A percentile compares a stretch with the other conserved stretches of the same genome.
Conservation (phyloP, 352 stramenopile genomes). For the Pythium brassicae region DNA sequence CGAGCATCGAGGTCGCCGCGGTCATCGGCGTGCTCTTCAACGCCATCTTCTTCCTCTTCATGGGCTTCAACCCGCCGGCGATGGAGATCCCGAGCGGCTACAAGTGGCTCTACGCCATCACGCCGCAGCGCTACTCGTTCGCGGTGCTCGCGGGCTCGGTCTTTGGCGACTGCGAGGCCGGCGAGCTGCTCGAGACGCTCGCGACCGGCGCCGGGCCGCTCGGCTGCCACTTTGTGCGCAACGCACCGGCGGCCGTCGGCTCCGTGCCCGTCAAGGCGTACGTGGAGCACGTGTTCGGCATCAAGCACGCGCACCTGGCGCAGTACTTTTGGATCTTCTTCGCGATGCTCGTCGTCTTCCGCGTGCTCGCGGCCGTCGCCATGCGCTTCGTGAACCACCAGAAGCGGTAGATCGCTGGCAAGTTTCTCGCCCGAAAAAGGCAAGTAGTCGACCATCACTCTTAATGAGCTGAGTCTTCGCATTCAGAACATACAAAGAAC, state of each 20-base stretch:
- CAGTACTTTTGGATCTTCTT: slow-evolving; percentile 47
- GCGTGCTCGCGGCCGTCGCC: slow-evolving; percentile 39
- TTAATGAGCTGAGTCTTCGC: too few species aligned
- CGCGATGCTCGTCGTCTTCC: slow-evolving; percentile 40
- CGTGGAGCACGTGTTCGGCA: slow-evolving; percentile 50
- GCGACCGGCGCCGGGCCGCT: slow-evolving; percentile 18
- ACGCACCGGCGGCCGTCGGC: slow-evolving; percentile 37
- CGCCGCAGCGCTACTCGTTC: slow-evolving; percentile 27
- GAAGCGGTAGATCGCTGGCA: slow-evolving; percentile 9
- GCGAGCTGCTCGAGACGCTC: slow-evolving; percentile 7
- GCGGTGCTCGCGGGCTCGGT: slow-evolving; percentile 18
- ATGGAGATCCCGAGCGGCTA: slow-evolving; percentile 26
- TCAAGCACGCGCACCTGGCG: slow-evolving; percentile 39
- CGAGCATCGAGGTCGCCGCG: slow-evolving; percentile 28
- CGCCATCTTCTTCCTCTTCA: slow-evolving; percentile 48
- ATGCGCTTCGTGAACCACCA: slow-evolving; percentile 18
- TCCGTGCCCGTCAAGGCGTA: slow-evolving; percentile 49
- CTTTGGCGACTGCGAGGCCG: slow-evolving; percentile 26
- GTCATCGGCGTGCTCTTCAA: slow-evolving; percentile 36
- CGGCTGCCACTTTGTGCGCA: slow-evolving; percentile 47
- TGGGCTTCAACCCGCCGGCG: slow-evolving; percentile 36
- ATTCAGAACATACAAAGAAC: too few species aligned
- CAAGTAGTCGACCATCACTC: too few species aligned
- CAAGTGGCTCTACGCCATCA: slow-evolving; percentile 42
- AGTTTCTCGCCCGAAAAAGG: too few species aligned